Conservation (phyloP, 192 early-diverging fungal species). For the Gonapodya prolifera region DNA sequence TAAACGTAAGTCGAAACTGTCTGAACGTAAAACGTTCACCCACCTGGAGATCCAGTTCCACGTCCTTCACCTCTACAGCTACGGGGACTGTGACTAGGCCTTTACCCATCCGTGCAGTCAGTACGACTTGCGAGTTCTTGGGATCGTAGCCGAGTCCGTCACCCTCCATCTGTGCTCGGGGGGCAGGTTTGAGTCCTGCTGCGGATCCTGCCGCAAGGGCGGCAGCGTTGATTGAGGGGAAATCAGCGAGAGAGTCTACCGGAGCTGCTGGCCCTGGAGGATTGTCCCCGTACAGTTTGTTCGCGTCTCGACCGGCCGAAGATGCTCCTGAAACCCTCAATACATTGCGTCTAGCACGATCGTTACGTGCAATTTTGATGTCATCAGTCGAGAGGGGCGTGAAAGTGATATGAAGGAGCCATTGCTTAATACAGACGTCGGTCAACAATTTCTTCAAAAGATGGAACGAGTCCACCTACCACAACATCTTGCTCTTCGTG, state of each 20-base stretch:
- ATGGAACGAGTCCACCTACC: slow-evolving; percentile 25
- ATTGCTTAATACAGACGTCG: slow-evolving; percentile 1
- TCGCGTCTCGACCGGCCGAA: slow-evolving; percentile 22
- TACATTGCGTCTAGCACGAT: slow-evolving; percentile 10
- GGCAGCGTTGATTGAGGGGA: slow-evolving; percentile 71
- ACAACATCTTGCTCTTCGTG: slow-evolving; percentile 57
- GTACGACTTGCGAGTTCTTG: slow-evolving; percentile 68
- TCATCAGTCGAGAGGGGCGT: not conserved
- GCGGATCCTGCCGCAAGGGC: slow-evolving; percentile 57
- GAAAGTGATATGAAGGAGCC: slow-evolving; percentile 9
- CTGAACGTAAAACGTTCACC: not conserved
- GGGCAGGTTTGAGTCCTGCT: slow-evolving; percentile 44
- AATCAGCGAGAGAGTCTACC: slow-evolving; percentile 78
- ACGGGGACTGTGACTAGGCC: slow-evolving; percentile 74
- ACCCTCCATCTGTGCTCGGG: slow-evolving; percentile 8
- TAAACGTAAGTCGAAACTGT: not conserved
- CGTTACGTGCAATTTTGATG: slow-evolving; percentile 8
- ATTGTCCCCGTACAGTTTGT: slow-evolving; percentile 20
- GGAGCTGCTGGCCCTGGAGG: not conserved
- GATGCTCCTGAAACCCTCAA: slow-evolving; percentile 7
- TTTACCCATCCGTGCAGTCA: slow-evolving; percentile 75
- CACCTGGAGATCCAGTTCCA: slow-evolving; percentile 43
- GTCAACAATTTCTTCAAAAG: slow-evolving; percentile 12
- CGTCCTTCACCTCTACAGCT: slow-evolving; percentile 72
- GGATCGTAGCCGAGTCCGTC: slow-evolving; percentile 21